A percentile compares a stretch with the other conserved stretches of the same genome.
These are phyloP conservation scores for Durusdinium trenchii DNA, from an alignment of 73 alveolate species.

Conservation along the genomic window DNA sequence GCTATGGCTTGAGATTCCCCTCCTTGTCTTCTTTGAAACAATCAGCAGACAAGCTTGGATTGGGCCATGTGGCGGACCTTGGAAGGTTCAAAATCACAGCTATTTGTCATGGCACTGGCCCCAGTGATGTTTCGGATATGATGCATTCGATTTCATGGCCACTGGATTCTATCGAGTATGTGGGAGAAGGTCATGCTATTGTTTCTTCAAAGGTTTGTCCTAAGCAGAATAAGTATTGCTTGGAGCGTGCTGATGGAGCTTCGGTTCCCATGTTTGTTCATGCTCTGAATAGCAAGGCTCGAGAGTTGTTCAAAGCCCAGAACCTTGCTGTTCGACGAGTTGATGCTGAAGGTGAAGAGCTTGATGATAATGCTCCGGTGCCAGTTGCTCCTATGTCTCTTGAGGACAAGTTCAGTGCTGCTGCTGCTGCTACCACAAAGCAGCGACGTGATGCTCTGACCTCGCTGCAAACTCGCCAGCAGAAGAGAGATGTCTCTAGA, in stretches of 20 bases:
- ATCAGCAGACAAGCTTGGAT: not conserved
- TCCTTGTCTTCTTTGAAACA: not conserved
- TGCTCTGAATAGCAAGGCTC: too few relatives aligned
- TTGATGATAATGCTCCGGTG: not conserved
- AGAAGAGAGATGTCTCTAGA: not conserved
- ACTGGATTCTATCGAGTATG: too few relatives aligned
- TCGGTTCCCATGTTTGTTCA: too few relatives aligned
- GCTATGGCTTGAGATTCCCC: not conserved
- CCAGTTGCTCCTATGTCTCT: not conserved
- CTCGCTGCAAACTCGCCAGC: too few relatives aligned
- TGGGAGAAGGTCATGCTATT: too few relatives aligned
- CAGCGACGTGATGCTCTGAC: not conserved
- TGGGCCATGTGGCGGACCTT: not conserved
- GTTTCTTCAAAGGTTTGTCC: too few relatives aligned
- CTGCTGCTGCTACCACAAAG: not conserved
- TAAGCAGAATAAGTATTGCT: too few relatives aligned
- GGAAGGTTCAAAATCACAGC: slow-evolving; percentile 11
- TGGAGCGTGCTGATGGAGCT: too few relatives aligned
- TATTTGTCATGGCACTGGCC: not conserved
- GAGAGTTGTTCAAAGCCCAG: too few relatives aligned
- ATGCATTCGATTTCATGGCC: not conserved
- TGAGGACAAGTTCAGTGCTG: not conserved
- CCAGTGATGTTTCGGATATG: not conserved
- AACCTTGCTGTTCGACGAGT: too few relatives aligned
- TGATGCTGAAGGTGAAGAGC: not conserved